Base-by-base conservation (phyloP, 2,329 filamentous ascomycete species). In the Verticillium albo-atrum region DNA sequence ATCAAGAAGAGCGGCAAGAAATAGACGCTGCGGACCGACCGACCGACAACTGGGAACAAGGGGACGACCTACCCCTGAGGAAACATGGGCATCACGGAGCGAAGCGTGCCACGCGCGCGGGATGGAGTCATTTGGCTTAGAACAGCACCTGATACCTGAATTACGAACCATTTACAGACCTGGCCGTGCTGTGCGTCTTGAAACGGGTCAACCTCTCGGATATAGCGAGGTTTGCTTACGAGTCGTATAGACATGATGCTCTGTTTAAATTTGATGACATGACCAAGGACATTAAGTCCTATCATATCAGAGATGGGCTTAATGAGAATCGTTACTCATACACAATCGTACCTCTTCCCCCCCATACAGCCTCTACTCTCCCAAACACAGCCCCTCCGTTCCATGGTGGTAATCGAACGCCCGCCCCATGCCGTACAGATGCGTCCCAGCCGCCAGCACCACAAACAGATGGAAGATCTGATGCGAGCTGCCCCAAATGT, bases 1-100 rank as follows among this genome's bases (percentile, higher is more conserved):
- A 97, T 98, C 82, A 97, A 97, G 88, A 97, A 97, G 86, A 95
- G 90, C 63, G 93, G 92, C 77, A 97, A 97, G 90, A 96, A 97
- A 88, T 96, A 83, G 78, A 68, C 20, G 7, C 27, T 47, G 14
- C 42, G 9, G 3, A 50, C 20, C 10, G 35, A 37, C 35, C 2
- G n/a, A 37, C n/a, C 42, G 20, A 50, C 7, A 12, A 23, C 42
- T 20, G 20, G 4, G 17, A 6, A 9, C 20, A 20, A 50, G 20
- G 20, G 20, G 42, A 50, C 42, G 42, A 50, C 20, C 42, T 50
- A 23, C 42, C 34, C 42, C 42, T 10, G n/a, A 20, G 20, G 20
- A 3, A 50, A 50, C 42, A 50, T 50, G 42, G 42, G 20, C 35
- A 50, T 50, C 42, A 50, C 23, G 42, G 42, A 23, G 20, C 42